These are phyloP conservation scores for Dryas alaskensis DNA, from an alignment of 306 rosid genomes.

Conservation along the genomic window DNA sequence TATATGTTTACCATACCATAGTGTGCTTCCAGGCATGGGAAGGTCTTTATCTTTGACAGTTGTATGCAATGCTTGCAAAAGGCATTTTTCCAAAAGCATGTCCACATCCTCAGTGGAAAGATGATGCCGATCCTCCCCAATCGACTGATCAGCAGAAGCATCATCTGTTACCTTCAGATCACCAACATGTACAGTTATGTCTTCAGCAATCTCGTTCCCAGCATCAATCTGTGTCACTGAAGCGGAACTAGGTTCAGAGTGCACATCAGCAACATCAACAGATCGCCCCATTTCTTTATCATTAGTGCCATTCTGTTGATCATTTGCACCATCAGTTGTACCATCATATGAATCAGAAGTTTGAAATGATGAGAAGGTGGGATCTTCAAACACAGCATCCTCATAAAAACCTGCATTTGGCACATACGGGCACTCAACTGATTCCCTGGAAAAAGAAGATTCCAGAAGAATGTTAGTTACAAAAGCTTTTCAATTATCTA, in stretches of 20 bases:
- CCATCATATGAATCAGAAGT: slow-evolving; percentile 39
- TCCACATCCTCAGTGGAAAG: slow-evolving; percentile 73
- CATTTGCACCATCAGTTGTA: slow-evolving; percentile 36
- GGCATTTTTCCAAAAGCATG: slow-evolving; percentile 79
- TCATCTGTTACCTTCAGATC: slow-evolving; percentile 60
- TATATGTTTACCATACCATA: slow-evolving; percentile 52
- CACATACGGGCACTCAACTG: slow-evolving; percentile 63
- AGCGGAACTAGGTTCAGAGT: slow-evolving; percentile 31
- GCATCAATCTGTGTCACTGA: slow-evolving; percentile 20
- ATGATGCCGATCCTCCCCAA: slow-evolving; percentile 43
- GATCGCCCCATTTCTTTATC: slow-evolving; percentile 35
- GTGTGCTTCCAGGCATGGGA: slow-evolving; percentile 94
- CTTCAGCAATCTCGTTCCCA: slow-evolving; percentile 32
- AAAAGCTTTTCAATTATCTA: not conserved
- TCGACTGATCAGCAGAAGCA: slow-evolving; percentile 35
- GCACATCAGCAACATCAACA: slow-evolving; percentile 35
- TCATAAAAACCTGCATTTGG: slow-evolving; percentile 89
- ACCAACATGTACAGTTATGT: slow-evolving; percentile 40
- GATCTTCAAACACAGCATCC: slow-evolving; percentile 84
- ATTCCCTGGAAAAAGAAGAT: slow-evolving; percentile 57
- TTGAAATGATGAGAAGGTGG: slow-evolving; percentile 49
- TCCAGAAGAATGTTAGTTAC: slow-evolving; percentile 20
- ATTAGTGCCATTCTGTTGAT: slow-evolving; percentile 30
- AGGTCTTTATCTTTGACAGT: slow-evolving; percentile 83
- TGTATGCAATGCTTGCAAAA: slow-evolving; percentile 85